Evolutionary conservation across 345 rosid genomes (phyloP).

Genomic region (Euphorbia pulcherrima): DNA sequence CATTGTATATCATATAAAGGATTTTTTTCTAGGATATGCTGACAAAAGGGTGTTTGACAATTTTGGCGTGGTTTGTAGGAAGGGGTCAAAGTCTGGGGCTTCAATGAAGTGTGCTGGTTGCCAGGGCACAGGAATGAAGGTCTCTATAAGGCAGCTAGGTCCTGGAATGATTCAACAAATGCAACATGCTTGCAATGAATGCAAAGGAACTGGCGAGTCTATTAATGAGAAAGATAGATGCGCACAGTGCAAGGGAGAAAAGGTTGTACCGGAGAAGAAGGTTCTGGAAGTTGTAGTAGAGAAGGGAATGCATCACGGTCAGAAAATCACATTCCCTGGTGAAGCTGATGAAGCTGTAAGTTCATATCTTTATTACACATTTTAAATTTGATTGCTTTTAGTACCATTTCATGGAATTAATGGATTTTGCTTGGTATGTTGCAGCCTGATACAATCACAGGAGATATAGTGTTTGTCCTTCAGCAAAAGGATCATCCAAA

Average conservation of each 20-base stretch:
- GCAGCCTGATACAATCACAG: slow-evolving; percentile 88
- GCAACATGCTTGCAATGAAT: slow-evolving; percentile 87
- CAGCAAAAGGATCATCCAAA: slow-evolving; percentile 88
- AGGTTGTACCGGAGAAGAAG: slow-evolving; percentile 77
- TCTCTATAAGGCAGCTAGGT: slow-evolving; percentile 78
- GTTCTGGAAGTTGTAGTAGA: slow-evolving; percentile 79
- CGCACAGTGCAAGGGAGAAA: slow-evolving; percentile 76
- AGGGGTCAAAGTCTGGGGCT: slow-evolving; percentile 89
- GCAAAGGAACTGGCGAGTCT: slow-evolving; percentile 85
- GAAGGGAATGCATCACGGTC: slow-evolving; percentile 90
- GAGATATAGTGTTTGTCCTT: slow-evolving; percentile 76
- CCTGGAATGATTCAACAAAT: slow-evolving; percentile 95
- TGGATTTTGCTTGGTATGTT: slow-evolving; percentile 9
- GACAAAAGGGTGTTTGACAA: neutral
- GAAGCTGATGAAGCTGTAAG: slow-evolving; percentile 91
- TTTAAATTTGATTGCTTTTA: neutral
- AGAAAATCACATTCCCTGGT: slow-evolving; percentile 83
- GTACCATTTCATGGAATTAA: neutral
- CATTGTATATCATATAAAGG: too few relatives aligned
- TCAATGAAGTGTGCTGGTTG: slow-evolving; percentile 72
- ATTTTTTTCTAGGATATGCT: neutral
- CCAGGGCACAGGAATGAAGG: slow-evolving; percentile 86
- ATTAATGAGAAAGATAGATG: slow-evolving; percentile 74
- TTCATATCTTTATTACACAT: neutral
- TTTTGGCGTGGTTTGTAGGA: slow-evolving; percentile 38